Evolutionary conservation across 2,329 filamentous ascomycete species (phyloP).

Genomic region (Aspergillus candidus): DNA sequence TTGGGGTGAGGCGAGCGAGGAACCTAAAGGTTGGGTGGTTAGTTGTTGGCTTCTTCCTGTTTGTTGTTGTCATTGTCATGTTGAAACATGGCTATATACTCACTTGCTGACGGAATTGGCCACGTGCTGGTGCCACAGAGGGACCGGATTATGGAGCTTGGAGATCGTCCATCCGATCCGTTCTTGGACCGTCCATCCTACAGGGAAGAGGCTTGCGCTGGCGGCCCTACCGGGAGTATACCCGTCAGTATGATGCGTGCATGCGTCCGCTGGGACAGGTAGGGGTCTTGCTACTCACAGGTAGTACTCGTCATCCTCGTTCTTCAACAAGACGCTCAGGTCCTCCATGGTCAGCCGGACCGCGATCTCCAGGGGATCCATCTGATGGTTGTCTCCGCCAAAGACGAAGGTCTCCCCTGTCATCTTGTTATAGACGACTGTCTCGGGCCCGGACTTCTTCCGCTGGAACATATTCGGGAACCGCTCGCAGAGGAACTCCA

Average conservation of each 20-base stretch:
- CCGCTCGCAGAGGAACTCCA: slow-evolving; percentile 39
- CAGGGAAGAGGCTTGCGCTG: slow-evolving; percentile 49
- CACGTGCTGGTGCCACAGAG: slow-evolving; percentile 46
- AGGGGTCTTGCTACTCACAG: slow-evolving; percentile 30
- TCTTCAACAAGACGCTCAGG: slow-evolving; percentile 44
- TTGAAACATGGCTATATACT: slow-evolving; percentile 6
- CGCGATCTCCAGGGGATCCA: slow-evolving; percentile 45
- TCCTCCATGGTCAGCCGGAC: slow-evolving; percentile 49
- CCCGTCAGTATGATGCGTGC: slow-evolving; percentile 2
- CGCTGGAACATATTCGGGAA: slow-evolving; percentile 42
- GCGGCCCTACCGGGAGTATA: slow-evolving; percentile 34
- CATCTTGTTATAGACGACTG: slow-evolving; percentile 38
- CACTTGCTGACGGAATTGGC: slow-evolving; percentile 40
- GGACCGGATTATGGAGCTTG: slow-evolving; percentile 43
- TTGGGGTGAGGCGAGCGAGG: slow-evolving; percentile 40
- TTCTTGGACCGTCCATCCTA: slow-evolving; percentile 46
- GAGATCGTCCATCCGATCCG: slow-evolving; percentile 47
- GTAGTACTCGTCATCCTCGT: slow-evolving; percentile 43
- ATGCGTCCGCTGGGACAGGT: not conserved
- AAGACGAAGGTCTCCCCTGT: slow-evolving; percentile 41
- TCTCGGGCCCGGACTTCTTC: slow-evolving; percentile 18
- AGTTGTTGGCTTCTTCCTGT: not conserved
- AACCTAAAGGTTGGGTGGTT: slow-evolving; percentile 31
- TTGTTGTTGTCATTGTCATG: not conserved
- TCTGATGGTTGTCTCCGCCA: slow-evolving; percentile 25